Evolutionary conservation across 225 moss, liverwort and hornwort genomes (phyloP).

Genomic region (Ulota crispa): DNA sequence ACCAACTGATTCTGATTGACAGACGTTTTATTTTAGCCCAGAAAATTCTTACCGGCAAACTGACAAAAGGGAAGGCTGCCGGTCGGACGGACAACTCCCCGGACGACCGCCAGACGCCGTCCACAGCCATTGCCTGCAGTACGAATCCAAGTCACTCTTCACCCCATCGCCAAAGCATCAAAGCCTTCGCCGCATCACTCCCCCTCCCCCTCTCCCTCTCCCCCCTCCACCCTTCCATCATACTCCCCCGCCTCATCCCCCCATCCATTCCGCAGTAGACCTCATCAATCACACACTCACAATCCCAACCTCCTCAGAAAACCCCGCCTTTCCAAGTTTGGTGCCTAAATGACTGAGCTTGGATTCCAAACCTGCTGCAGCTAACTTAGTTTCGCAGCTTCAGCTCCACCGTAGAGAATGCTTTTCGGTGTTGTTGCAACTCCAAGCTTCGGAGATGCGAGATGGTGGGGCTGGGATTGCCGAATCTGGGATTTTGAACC

Average conservation of each 20-base stretch:
- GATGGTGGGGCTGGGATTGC: not conserved
- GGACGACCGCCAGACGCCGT: not conserved
- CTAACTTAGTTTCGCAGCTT: not conserved
- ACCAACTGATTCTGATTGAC: constrained; percentile 15
- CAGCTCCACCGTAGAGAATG: not conserved
- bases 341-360: not conserved
- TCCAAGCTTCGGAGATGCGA: not conserved
- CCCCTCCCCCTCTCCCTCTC: not conserved
- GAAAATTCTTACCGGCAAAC: constrained; percentile 4
- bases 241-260: not conserved
- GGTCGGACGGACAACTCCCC: not conserved
- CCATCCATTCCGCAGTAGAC: not conserved
- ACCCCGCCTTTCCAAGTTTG: not conserved
- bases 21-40: constrained; percentile 2
- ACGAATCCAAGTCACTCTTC: not conserved
- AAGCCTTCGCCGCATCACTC: constrained; percentile 19
- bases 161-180: constrained; percentile 17
- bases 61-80: not conserved
- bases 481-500: not conserved
- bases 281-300: not conserved
- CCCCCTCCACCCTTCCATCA: not conserved
- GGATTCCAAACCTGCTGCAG: constrained; percentile 1
- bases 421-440: not conserved
- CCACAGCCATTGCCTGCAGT: not conserved
- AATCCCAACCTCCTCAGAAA: not conserved